phyloP scores from a whole-genome alignment of 176 grass and related monocot genomes.

The Aegilops speltoides region DNA sequence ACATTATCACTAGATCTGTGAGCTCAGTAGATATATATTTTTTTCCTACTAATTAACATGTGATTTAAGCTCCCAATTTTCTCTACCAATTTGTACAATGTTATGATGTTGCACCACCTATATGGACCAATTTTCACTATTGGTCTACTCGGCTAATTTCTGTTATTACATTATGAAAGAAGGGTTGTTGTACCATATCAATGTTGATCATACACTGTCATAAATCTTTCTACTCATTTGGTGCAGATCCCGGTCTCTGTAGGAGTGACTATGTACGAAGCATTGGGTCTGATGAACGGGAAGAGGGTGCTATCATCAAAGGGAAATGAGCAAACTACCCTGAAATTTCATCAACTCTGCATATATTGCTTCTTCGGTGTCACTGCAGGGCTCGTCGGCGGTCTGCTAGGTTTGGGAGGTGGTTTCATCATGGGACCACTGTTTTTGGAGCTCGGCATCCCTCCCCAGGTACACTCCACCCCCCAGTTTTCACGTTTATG shows the following conservation, averaged over 20 bases:
- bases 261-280: conserved; percentile 79
- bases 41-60: neutral
- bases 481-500: neutral
- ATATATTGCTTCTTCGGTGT: conserved; percentile 61
- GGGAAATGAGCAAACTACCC: conserved; percentile 42
- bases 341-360: conserved; percentile 59
- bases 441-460: conserved; percentile 90
- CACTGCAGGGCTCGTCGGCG: conserved; percentile 72
- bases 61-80: conserved; percentile 2
- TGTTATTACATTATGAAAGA: conserved; percentile 13
- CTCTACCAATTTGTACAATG: neutral
- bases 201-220: neutral
- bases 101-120: neutral
- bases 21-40: neutral
- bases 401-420: conserved; percentile 86
- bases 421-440: conserved; percentile 94
- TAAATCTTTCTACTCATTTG: conserved; percentile 29
- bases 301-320: conserved; percentile 71
- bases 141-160: neutral
- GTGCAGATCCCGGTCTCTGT: conserved; percentile 72
- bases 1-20: too few species aligned
- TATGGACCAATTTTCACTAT: neutral
- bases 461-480: conserved; percentile 64
- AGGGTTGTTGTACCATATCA: neutral
- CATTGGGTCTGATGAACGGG: conserved; percentile 68